These are phyloP conservation scores for Ganoderma lingzhi DNA, from an alignment of 1,284 basidiomycete species.

Conservation along the genomic window DNA sequence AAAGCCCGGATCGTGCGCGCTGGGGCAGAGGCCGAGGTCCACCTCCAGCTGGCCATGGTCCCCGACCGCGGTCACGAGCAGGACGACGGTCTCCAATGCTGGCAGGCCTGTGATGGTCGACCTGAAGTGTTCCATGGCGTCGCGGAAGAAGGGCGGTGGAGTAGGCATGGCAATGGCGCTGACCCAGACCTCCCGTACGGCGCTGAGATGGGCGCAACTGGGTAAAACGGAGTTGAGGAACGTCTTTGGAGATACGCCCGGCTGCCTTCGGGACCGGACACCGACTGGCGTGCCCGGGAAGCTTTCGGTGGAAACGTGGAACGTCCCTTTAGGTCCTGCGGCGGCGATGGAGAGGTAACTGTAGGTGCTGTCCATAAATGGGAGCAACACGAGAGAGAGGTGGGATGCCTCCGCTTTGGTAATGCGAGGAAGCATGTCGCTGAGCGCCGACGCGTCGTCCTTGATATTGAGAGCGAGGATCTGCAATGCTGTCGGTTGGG, in stretches of 20 bases:
- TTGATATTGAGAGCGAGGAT: not conserved
- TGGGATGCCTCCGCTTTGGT: not conserved
- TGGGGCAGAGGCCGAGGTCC: not conserved
- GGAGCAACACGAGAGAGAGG: not conserved
- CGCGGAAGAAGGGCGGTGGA: not conserved
- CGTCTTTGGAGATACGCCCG: not conserved
- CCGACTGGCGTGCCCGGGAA: not conserved
- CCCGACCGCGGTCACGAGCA: not conserved
- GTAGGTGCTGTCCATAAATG: not conserved
- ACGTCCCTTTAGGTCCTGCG: not conserved
- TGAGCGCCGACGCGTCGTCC: not conserved
- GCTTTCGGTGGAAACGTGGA: not conserved
- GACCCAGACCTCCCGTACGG: conserved; percentile 5
- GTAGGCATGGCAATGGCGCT: not conserved
- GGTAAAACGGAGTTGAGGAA: not conserved
- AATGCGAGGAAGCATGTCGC: not conserved
- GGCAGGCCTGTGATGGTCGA: not conserved
- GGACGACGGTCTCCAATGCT: not conserved
- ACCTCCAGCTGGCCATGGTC: not conserved
- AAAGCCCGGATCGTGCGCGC: conserved; percentile 1
- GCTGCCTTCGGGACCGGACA: too few relatives aligned
- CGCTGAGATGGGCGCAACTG: not conserved
- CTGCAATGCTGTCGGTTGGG: not conserved
- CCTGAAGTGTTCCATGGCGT: not conserved
- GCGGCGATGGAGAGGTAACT: not conserved